These are phyloP conservation scores for Balakata baccata DNA, from an alignment of 345 rosid species.

Conservation along the genomic window DNA sequence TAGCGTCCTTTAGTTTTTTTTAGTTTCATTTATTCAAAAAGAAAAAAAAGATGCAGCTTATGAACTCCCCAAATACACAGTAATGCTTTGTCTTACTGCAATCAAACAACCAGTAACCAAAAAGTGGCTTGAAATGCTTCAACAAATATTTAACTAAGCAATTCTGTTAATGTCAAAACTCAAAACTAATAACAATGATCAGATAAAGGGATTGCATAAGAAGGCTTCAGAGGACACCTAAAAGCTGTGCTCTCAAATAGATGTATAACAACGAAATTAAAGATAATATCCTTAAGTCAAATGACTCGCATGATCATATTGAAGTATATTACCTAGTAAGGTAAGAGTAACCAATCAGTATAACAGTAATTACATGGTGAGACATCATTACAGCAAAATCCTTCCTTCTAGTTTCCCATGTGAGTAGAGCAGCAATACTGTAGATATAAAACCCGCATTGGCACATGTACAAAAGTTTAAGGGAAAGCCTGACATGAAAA, in stretches of 20 bases:
- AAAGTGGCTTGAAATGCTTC: background rate
- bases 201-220: background rate
- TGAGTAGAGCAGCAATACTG: slow-evolving; percentile 77
- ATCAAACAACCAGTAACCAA: too few relatives aligned
- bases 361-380: slow-evolving; percentile 87
- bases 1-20: background rate
- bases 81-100: background rate
- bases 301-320: background rate
- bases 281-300: background rate
- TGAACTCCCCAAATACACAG: background rate
- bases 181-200: background rate
- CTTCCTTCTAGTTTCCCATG: slow-evolving; percentile 95
- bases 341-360: slow-evolving; percentile 76
- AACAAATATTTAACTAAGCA: background rate
- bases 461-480: slow-evolving; percentile 79
- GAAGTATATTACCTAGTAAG: slow-evolving; percentile 53
- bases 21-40: background rate
- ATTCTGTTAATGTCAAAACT: background rate
- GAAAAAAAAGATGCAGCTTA: background rate
- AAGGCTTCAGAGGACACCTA: background rate
- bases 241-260: background rate
- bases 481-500: slow-evolving; percentile 52
- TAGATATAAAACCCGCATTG: slow-evolving; percentile 87
- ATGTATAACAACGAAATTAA: background rate
- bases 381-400: slow-evolving; percentile 98